Conservation (phyloP, 129 eudicot species). For the Centaurea solstitialis region DNA sequence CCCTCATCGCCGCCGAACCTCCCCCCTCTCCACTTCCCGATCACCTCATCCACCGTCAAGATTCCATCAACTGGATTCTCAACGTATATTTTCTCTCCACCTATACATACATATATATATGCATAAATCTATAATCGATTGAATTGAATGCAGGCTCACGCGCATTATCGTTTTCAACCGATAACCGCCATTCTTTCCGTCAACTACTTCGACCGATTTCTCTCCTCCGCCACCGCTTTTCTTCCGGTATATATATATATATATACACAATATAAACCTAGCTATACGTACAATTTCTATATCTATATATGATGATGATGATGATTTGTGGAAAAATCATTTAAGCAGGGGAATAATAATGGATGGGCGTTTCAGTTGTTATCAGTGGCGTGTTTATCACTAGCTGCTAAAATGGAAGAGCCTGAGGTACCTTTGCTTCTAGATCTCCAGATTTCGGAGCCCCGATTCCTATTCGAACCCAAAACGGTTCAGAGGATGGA, state of each 20-base stretch:
- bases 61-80: constrained; percentile 47
- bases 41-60: constrained; percentile 38
- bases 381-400: constrained; percentile 38
- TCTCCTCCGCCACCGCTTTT: constrained; percentile 14
- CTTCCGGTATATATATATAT: constrained; percentile 24
- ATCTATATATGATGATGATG: neutral
- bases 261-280: neutral
- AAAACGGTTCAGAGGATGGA: constrained; percentile 43
- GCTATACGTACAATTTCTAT: neutral
- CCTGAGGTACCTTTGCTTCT: constrained; percentile 26
- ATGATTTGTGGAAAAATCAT: neutral
- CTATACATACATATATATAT: too few species aligned
- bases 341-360: constrained; percentile 10
- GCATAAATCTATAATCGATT: neutral
- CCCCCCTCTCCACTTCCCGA: constrained; percentile 35
- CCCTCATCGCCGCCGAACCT: constrained; percentile 28
- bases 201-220: constrained; percentile 47
- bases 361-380: constrained; percentile 44
- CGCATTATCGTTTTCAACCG: constrained; percentile 39
- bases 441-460: constrained; percentile 33
- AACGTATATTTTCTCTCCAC: constrained; percentile 13
- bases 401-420: constrained; percentile 55
- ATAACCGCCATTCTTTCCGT: constrained; percentile 44
- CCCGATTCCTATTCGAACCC: constrained; percentile 29
- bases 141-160: constrained; percentile 26